Base-by-base conservation (phyloP, 2,329 filamentous ascomycete genomes). In the Neofusicoccum cordaticola region DNA sequence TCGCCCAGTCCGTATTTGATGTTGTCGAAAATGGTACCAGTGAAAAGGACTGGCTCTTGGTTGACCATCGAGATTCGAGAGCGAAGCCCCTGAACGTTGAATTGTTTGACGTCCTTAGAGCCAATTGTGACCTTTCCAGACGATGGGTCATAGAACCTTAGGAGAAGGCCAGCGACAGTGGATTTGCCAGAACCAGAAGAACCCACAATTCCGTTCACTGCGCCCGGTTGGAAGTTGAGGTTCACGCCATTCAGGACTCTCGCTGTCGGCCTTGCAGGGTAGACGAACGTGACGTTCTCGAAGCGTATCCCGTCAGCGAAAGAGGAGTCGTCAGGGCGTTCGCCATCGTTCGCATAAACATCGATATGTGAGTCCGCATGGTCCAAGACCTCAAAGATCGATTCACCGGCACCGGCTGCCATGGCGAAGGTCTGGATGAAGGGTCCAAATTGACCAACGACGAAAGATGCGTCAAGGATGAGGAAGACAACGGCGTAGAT, bases 401-500 rank as follows among this genome's bases (percentile, higher is more conserved):
- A 75, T 50, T 79, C 76, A 12, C 81, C 80, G 3, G 82, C 80
- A 1, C 85, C 81, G 2, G 85, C 81, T 0, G 87, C 86, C 37
- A 77, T 77, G 73, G 78, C 79, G 71, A 80, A 85, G 69, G 72
- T 82, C 74, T 87, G 85, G 13, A 90, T 75, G 56, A 89, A 82
- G 0, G 88, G 88, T 0, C 86, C 86, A 57, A 89, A 85, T 61
- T 84, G 83, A 35, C 87, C 86, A 27, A 90, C 79, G 39, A 89
- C 82, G 56, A 90, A 84, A 8, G 86, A 86, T 31, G 86, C 85
- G 67, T 89, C 87, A 1, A 89, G 80, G 11, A 89, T 84, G 35
- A 89, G 77, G 62, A 89, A 86, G 12, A 89, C 85, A 35, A 88
- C 86, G 0, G 86, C 87, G 68, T 88, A 89, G 15, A 87, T 79